A percentile compares a stretch with the other conserved stretches of the same genome.
These are phyloP conservation scores for Hippophae rhamnoides DNA, from an alignment of 306 rosid genomes.

Conservation along the genomic window DNA sequence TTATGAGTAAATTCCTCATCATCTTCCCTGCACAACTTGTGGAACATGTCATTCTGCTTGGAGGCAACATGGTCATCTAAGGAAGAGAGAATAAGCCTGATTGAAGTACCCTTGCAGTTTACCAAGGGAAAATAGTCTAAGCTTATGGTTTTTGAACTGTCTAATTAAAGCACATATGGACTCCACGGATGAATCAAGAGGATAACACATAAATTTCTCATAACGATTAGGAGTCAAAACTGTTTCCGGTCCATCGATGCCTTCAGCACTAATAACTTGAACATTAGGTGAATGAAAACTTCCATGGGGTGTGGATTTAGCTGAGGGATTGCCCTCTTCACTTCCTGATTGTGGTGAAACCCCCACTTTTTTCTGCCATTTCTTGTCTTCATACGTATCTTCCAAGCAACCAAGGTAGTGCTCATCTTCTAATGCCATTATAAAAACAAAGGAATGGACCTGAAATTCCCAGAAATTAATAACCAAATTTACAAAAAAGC, in stretches of 20 bases:
- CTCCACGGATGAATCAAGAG: conserved; percentile 33
- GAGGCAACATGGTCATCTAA: conserved; percentile 28
- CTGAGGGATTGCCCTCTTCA: conserved; percentile 39
- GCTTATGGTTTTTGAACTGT: conserved; percentile 52
- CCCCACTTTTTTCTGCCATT: conserved; percentile 61
- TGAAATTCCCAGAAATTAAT: conserved; percentile 19
- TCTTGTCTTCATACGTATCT: conserved; percentile 83
- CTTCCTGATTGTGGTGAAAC: conserved; percentile 68
- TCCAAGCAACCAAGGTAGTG: conserved; percentile 74
- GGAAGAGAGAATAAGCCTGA: conserved; percentile 47
- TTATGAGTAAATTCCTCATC: conserved; percentile 32
- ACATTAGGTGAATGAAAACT: conserved; percentile 74
- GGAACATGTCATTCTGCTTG: conserved; percentile 30
- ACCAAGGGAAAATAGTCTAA: conserved; percentile 56
- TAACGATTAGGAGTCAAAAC: conserved; percentile 72
- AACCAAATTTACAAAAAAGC: neutral
- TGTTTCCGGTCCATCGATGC: conserved; percentile 64
- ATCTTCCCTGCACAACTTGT: conserved; percentile 26
- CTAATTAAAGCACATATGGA: conserved; percentile 44
- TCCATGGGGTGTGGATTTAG: conserved; percentile 53
- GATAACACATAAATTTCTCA: conserved; percentile 36
- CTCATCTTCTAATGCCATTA: conserved; percentile 60
- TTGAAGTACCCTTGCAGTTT: conserved; percentile 58
- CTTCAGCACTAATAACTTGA: conserved; percentile 75
- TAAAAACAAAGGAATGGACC: conserved; percentile 75